Base-by-base conservation (phyloP, 2,329 filamentous ascomycete species). In the Penicillium palitans region DNA sequence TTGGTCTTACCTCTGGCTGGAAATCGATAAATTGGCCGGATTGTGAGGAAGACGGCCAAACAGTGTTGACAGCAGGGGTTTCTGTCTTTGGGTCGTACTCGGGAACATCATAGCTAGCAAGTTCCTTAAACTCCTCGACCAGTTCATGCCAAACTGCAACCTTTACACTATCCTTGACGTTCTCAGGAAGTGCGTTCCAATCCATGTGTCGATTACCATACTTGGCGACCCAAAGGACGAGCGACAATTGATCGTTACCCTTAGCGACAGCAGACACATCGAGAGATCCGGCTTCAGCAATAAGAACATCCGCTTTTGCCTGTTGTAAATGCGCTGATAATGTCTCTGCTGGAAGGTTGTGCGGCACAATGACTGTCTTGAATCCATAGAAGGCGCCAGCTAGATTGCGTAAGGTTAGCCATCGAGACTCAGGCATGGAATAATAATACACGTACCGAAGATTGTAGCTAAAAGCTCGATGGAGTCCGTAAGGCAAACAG, bases 121-220 rank as follows among this genome's bases (percentile, higher is more conserved):
- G 80, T 29, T 79, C 76, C 19, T 86, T 84, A 63, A 83, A 82
- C 61, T 95, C 90, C 63, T 89, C 85, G 27, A 97, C 79, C 53
- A 98, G 84, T 59, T 97, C 90, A 69, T 96, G 90, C 93, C 93
- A 99, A 15, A 93, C 95, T n/a, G 87, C 85, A 17, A 97, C 90
- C 56, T 90, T 90, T 60, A 96, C 81, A 61, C 83, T 87, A 57
- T 88, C 85, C 17, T 88, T 88, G 57, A 88, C 87, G 52, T 90
- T 89, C 69, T 89, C 84, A 12, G 93, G 92, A 2, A 93, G 85
- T 71, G 93, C 90, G 67, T 91, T 93, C 93, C 93, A 99, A 76
- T 96, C 93, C 83, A 99, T 89, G 72, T 98, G 93, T 66, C 87
- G 86, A 78, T 88, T 97, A 42, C 91, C 91, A 70, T 91, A 85